These are phyloP conservation scores for Tylopilus felleus DNA, from an alignment of 768 basidiomycete genomes.

Conservation along the genomic window DNA sequence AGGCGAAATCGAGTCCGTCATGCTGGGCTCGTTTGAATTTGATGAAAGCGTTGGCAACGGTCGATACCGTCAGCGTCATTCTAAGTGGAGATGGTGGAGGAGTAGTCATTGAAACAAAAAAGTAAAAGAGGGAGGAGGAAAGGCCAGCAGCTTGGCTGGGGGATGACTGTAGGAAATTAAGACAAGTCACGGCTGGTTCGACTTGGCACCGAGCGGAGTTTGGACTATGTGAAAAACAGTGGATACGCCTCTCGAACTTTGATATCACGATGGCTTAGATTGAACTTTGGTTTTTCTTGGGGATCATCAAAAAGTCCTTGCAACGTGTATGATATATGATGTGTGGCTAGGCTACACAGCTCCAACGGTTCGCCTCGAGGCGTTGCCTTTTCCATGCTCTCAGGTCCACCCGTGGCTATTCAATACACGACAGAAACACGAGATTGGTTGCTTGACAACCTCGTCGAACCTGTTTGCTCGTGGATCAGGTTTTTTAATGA, in stretches of 20 bases:
- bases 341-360: neutral
- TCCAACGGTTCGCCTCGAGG: conserved; percentile 5
- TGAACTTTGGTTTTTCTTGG: no score
- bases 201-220: neutral
- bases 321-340: conserved; percentile 19
- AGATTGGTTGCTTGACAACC: neutral
- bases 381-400: neutral
- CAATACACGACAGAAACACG: neutral
- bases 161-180: neutral
- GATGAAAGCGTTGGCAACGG: conserved; percentile 54
- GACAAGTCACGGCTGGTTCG: neutral
- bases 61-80: conserved; percentile 24
- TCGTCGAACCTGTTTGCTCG: neutral
- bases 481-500: neutral
- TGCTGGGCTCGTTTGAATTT: conserved; percentile 45
- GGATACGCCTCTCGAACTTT: neutral
- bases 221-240: neutral
- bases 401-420: neutral
- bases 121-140: neutral
- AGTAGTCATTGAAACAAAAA: conserved; percentile 11
- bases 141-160: neutral
- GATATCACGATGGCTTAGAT: neutral
- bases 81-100: conserved; percentile 23
- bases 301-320: neutral
- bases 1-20: conserved; percentile 34